These are phyloP conservation scores for Colletotrichum caudatum DNA, from an alignment of 2,329 filamentous ascomycete species.

Conservation along the genomic window DNA sequence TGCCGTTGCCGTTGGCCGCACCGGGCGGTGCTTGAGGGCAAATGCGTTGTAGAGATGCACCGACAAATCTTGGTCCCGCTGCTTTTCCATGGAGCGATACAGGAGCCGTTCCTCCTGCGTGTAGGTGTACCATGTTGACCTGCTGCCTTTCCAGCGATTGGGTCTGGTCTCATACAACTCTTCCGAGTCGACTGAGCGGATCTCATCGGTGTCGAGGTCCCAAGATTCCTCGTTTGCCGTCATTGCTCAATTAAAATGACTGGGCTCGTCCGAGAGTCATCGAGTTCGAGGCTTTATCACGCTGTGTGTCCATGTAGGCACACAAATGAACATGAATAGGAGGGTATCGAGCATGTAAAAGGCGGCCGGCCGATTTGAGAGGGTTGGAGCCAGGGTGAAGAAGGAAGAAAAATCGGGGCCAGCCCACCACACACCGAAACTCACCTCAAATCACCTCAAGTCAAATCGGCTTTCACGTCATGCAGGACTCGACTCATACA, in stretches of 20 bases:
- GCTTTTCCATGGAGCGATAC: constrained; percentile 71
- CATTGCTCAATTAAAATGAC: constrained; percentile 23
- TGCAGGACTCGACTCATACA: no score
- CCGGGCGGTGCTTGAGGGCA: constrained; percentile 69
- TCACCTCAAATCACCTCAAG: neutral
- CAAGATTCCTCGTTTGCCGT: constrained; percentile 47
- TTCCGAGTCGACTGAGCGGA: constrained; percentile 60
- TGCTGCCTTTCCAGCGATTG: constrained; percentile 78
- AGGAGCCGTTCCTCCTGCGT: constrained; percentile 74
- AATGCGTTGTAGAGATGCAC: constrained; percentile 85
- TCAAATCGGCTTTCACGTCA: neutral
- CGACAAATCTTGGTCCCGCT: constrained; percentile 75
- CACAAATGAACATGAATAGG: neutral
- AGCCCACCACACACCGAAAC: constrained; percentile 15
- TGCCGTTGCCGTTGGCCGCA: neutral
- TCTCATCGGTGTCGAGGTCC: constrained; percentile 59
- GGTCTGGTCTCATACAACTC: constrained; percentile 66
- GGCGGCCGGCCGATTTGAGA: neutral
- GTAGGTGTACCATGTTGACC: constrained; percentile 73
- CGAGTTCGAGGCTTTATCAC: neutral
- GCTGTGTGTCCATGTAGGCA: neutral
- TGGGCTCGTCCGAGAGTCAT: no score
- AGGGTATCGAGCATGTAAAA: neutral
- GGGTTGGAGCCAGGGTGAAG: constrained; percentile 29
- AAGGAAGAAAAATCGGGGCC: constrained; percentile 26